A percentile compares a stretch with the other conserved stretches of the same genome.
These are phyloP conservation scores for Pisolithus albus DNA, from an alignment of 768 basidiomycete species.

Conservation along the genomic window DNA sequence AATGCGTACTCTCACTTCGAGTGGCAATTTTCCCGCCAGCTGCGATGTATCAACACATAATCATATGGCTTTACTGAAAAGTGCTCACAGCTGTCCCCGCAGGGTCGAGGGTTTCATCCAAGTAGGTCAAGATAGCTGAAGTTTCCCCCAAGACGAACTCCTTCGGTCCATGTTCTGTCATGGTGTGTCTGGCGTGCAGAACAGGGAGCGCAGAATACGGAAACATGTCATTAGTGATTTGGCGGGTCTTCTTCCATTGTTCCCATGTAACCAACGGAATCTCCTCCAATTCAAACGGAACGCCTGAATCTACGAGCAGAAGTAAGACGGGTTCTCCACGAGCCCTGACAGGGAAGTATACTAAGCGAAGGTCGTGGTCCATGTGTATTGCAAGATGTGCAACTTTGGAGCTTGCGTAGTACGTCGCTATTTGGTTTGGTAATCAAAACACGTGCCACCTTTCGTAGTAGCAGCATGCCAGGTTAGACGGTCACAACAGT, in stretches of 20 bases:
- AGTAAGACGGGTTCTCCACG: slow-evolving; percentile 22
- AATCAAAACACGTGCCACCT: too few species aligned
- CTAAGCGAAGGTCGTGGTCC: slow-evolving; percentile 13
- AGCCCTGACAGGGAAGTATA: slow-evolving; percentile 17
- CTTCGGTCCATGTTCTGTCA: neutral
- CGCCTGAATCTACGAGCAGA: slow-evolving; percentile 20
- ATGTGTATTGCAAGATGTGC: slow-evolving; percentile 46
- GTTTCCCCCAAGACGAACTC: slow-evolving; percentile 20
- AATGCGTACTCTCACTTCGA: slow-evolving; percentile 3
- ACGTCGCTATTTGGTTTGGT: slow-evolving; percentile 37
- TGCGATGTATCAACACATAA: neutral
- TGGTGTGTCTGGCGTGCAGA: slow-evolving; percentile 14
- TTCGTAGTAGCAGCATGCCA: too few species aligned
- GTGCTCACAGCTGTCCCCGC: slow-evolving; percentile 10
- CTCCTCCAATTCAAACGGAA: slow-evolving; percentile 16
- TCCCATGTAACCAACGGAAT: slow-evolving; percentile 12
- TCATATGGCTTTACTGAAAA: neutral
- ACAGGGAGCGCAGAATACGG: slow-evolving; percentile 22
- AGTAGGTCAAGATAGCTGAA: slow-evolving; percentile 17
- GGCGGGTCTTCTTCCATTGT: slow-evolving; percentile 9
- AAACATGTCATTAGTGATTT: slow-evolving; percentile 14
- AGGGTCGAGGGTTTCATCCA: slow-evolving; percentile 16
- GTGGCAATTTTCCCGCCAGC: slow-evolving; percentile 1
- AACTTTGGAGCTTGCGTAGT: slow-evolving; percentile 36
- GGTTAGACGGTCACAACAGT: too few species aligned